These are phyloP conservation scores for Ustilago loliicola DNA, from an alignment of 1,284 basidiomycete genomes.

Conservation along the genomic window DNA sequence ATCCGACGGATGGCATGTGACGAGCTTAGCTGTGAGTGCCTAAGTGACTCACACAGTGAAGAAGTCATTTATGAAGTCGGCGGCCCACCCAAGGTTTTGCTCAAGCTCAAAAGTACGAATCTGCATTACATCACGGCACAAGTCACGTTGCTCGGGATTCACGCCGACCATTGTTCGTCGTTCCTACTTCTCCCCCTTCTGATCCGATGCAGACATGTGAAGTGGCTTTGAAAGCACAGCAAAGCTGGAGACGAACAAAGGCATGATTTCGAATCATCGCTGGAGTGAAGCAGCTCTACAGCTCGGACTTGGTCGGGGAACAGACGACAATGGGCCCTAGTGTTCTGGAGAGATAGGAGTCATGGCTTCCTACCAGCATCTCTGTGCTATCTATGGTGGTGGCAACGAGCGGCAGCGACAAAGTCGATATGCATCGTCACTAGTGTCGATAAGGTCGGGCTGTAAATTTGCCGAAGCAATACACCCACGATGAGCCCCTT, in stretches of 20 bases:
- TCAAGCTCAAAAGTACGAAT: neutral
- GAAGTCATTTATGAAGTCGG: conserved; percentile 16
- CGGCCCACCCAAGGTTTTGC: conserved; percentile 1
- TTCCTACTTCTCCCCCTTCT: neutral
- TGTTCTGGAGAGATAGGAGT: neutral
- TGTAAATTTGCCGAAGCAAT: conserved; percentile 2
- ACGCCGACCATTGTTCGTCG: conserved; percentile 3
- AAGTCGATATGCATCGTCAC: neutral
- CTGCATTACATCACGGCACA: neutral
- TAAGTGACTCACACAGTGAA: neutral
- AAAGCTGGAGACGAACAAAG: neutral
- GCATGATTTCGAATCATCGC: neutral
- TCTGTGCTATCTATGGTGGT: neutral
- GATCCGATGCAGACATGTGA: conserved; percentile 13
- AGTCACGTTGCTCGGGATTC: conserved; percentile 8
- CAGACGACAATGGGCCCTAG: neutral
- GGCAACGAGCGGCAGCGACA: neutral
- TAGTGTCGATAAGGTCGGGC: neutral
- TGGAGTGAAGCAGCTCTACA: neutral
- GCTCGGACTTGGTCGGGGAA: neutral
- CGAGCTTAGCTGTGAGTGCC: neutral
- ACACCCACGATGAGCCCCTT: neutral
- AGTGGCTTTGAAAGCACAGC: neutral
- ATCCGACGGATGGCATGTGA: conserved; percentile 14
- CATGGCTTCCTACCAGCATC: neutral